Conservation (phyloP, 2,329 filamentous ascomycete genomes). For the Exserohilum turcica region DNA sequence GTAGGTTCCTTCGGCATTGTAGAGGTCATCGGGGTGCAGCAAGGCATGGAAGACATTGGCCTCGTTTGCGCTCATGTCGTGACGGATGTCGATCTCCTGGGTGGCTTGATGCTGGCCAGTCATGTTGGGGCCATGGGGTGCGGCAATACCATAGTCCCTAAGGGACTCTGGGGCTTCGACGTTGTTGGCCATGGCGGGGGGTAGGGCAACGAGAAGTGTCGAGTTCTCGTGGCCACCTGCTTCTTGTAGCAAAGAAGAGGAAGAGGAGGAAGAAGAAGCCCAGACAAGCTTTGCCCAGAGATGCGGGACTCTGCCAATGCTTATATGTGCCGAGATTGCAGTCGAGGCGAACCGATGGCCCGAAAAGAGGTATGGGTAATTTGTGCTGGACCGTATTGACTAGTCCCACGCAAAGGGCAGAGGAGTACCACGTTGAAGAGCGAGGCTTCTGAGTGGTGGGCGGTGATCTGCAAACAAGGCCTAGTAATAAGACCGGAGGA, state of each 20-base stretch:
- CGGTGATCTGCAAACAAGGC: conserved; percentile 10
- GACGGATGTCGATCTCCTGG: conserved; percentile 44
- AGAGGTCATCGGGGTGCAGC: conserved; percentile 86
- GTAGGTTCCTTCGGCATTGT: conserved; percentile 80
- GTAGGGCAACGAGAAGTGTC: conserved; percentile 1
- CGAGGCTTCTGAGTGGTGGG: conserved; percentile 24
- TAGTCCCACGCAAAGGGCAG: conserved; percentile 18
- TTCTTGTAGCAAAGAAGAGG: neutral
- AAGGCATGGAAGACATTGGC: conserved; percentile 74
- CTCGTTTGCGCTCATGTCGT: conserved; percentile 62
- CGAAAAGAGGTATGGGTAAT: neutral
- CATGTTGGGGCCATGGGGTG: conserved; percentile 57
- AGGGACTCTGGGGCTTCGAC: conserved; percentile 32
- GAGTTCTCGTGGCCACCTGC: neutral
- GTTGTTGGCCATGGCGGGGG: conserved; percentile 31
- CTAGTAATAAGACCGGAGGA: conserved; percentile 22
- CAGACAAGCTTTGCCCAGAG: neutral
- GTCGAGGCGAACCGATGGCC: neutral
- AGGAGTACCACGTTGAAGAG: conserved; percentile 25
- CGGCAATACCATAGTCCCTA: conserved; percentile 55
- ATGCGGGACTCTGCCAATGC: conserved; percentile 6
- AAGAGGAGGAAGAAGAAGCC: neutral
- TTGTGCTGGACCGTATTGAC: conserved; percentile 1
- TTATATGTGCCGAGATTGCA: conserved; percentile 18
- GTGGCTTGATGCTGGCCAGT: conserved; percentile 52